These are phyloP conservation scores for Spongospora subterranea DNA, from an alignment of 208 protist genomes.

Conservation along the genomic window DNA sequence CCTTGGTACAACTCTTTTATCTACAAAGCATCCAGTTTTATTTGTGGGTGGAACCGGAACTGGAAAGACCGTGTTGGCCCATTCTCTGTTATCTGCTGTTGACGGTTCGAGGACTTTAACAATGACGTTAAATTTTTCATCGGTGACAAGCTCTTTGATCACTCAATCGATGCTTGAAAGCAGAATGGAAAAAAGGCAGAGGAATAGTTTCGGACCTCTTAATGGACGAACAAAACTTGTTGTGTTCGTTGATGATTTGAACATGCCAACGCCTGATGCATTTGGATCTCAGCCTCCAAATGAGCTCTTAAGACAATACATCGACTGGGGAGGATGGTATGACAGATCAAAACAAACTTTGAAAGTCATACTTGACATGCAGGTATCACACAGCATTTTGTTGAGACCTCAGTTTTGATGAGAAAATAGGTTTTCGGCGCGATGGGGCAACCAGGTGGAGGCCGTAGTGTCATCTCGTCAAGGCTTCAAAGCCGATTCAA, in stretches of 20 bases:
- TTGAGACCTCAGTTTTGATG: too few relatives aligned
- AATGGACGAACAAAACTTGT: conserved; percentile 88
- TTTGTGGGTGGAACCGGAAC: conserved; percentile 92
- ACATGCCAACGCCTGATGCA: conserved; percentile 95
- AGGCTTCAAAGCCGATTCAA: conserved; percentile 92
- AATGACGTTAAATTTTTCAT: conserved; percentile 92
- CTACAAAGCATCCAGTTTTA: conserved; percentile 84
- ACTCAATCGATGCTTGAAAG: conserved; percentile 94
- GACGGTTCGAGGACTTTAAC: conserved; percentile 82
- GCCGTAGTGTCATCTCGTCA: conserved; percentile 87
- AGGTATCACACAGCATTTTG: conserved; percentile 74
- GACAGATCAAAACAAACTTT: conserved; percentile 88
- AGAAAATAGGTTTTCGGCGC: conserved; percentile 80
- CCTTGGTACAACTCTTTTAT: conserved; percentile 86
- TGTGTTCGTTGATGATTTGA: conserved; percentile 96
- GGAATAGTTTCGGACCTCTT: conserved; percentile 90
- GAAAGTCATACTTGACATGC: conserved; percentile 92
- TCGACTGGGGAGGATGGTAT: conserved; percentile 97
- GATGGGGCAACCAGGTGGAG: conserved; percentile 90
- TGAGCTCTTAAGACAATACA: conserved; percentile 93
- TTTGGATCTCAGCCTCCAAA: conserved; percentile 96
- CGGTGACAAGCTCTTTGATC: conserved; percentile 88
- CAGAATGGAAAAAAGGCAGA: conserved; percentile 92
- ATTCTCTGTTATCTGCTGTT: conserved; percentile 82
- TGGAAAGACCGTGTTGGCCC: conserved; percentile 92